Evolutionary conservation across 192 early-diverging fungal species (phyloP).

Genomic region (Backusella mclennaniae): DNA sequence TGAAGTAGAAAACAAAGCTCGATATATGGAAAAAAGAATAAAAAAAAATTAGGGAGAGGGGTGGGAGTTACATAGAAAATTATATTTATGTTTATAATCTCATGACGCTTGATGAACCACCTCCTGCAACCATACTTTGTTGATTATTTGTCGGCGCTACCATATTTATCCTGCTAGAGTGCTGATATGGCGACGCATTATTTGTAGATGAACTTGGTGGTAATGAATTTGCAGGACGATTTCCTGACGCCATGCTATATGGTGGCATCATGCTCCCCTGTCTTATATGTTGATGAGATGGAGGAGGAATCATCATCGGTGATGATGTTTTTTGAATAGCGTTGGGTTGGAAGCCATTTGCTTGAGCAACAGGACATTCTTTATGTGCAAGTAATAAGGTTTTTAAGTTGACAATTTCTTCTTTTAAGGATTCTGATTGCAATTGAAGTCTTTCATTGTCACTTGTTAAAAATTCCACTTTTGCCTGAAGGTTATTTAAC

Average conservation of each 20-base stretch:
- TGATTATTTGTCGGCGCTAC: constrained; percentile 6
- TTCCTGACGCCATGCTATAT: neutral
- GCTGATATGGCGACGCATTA: neutral
- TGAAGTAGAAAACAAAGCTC: neutral
- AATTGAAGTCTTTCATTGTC: constrained; percentile 65
- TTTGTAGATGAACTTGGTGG: neutral
- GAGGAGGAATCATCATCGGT: neutral
- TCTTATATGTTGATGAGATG: neutral
- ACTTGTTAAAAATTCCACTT: constrained; percentile 53
- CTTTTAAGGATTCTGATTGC: constrained; percentile 58
- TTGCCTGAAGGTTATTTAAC: constrained; percentile 74
- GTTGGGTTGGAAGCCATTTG: constrained; percentile 51
- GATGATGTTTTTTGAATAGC: constrained; percentile 12
- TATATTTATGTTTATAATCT: constrained; percentile 10
- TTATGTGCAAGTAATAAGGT: constrained; percentile 51
- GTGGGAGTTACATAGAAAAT: neutral
- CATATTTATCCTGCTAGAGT: neutral
- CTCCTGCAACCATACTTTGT: constrained; percentile 8
- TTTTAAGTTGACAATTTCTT: constrained; percentile 73
- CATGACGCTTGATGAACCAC: constrained; percentile 14
- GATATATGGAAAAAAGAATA: neutral
- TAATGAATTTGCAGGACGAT: neutral
- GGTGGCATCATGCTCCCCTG: neutral
- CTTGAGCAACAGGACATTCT: constrained; percentile 47
- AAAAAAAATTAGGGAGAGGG: neutral